Base-by-base conservation (phyloP, 164 flowering plant genomes). In the Echeveria elegans region DNA sequence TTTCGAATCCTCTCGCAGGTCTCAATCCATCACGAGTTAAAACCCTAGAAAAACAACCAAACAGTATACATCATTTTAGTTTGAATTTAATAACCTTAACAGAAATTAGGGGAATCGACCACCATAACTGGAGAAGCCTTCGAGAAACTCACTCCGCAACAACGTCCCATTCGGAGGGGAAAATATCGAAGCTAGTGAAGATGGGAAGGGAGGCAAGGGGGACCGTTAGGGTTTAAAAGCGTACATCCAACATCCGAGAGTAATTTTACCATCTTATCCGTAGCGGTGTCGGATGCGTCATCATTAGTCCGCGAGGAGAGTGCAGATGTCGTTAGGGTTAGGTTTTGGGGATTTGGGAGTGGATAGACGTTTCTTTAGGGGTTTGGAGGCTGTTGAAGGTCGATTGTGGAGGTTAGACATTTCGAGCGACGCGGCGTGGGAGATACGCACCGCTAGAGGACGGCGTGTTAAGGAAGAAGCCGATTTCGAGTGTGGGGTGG, bases 231-330 rank as follows among this genome's bases (percentile, higher is more conserved):
- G 74, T 81, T 80, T 45, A 74, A 19, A 47, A 91, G 78, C 1
- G 97, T 86, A 73, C 90, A 86, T 0, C 93, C 93, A 2, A 88
- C 88, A 15, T 89, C 90, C 0, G 97, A 93, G 6, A 91, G 77
- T 41, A 87, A 65, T 6, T 83, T 61, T 5, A 68, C 78, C 86
- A 82, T 77, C 63, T 74, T 73, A 12, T 86, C 85, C 11, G 74
- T 41, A 10, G 58, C 16, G 31, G 60, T 28, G 29, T 66, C 62
- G 18, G 18, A 47, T 12, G 48, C 45, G 1, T 34, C 62, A 45
- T 63, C n/a, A n/a, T n/a, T n/a, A n/a, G n/a, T 15, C 19, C 32
- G 12, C 23, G 34, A 41, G 37, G 65, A 41, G 65, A n/a, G 66
- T 47, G 12, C 28, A 64, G 5, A 28, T 38, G 61, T 37, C 1